These are phyloP conservation scores for Yamadazyma laniorum DNA, from an alignment of 805 yeast species.

Conservation along the genomic window DNA sequence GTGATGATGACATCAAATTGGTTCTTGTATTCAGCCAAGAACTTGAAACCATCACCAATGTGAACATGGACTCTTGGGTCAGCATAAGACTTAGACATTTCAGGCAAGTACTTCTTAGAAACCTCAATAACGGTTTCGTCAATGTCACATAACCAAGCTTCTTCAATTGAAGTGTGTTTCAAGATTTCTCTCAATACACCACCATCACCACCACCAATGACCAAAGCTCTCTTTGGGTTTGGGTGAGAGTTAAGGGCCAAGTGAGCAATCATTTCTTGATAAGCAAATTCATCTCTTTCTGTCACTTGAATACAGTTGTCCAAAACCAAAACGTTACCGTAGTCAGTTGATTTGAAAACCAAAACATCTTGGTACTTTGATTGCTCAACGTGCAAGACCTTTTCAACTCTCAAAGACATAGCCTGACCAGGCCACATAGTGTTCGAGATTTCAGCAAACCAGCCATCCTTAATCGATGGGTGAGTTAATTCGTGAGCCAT, in stretches of 20 bases:
- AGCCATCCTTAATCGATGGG: conserved; percentile 74
- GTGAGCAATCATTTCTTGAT: conserved; percentile 98
- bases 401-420: conserved; percentile 84
- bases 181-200: conserved; percentile 95
- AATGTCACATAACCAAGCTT: conserved; percentile 89
- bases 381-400: conserved; percentile 78
- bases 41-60: conserved; percentile 98
- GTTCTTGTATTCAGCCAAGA: conserved; percentile 76
- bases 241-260: conserved; percentile 91
- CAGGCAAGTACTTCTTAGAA: conserved; percentile 84
- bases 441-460: conserved; percentile 95
- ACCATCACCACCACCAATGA: conserved; percentile 99
- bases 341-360: conserved; percentile 88
- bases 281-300: conserved; percentile 95
- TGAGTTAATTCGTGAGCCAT: conserved; percentile 46
- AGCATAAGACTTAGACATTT: conserved; percentile 75
- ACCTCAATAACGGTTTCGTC: conserved; percentile 90
- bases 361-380: conserved; percentile 92
- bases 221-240: conserved; percentile 88
- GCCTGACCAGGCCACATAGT: conserved; percentile 99
- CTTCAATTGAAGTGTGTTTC: conserved; percentile 83
- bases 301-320: conserved; percentile 96
- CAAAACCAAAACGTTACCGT: conserved; percentile 92
- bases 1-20: conserved; percentile 94
- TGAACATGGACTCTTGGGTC: conserved; percentile 90